These are phyloP conservation scores for Penicillium corylophilum DNA, from an alignment of 2,329 filamentous ascomycete genomes.

Conservation along the genomic window DNA sequence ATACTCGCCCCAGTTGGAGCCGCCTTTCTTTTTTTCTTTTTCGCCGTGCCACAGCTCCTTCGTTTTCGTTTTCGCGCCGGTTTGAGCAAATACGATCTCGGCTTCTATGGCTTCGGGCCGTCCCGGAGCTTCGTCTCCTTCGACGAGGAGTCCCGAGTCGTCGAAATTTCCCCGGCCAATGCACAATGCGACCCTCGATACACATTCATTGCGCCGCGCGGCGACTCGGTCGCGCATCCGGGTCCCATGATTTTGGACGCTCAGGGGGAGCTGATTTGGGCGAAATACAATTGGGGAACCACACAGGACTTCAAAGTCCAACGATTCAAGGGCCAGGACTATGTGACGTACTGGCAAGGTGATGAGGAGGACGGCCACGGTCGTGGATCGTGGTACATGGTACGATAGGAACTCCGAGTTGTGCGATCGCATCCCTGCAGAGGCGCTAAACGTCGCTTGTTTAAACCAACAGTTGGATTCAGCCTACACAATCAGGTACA, in stretches of 20 bases:
- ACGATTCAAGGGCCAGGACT: constrained; percentile 44
- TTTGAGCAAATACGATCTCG: constrained; percentile 31
- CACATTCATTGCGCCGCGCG: constrained; percentile 33
- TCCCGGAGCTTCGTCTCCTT: constrained; percentile 30
- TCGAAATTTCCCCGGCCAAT: constrained; percentile 25
- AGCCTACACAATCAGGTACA: constrained; percentile 30
- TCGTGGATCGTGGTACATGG: constrained; percentile 30
- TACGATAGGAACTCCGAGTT: constrained; percentile 27
- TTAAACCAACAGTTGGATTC: constrained; percentile 23
- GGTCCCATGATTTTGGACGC: constrained; percentile 43
- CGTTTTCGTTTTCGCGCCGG: constrained; percentile 18
- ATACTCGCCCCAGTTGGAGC: constrained; percentile 5
- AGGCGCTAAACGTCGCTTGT: constrained; percentile 2
- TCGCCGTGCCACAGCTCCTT: constrained; percentile 16
- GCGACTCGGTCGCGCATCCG: constrained; percentile 33
- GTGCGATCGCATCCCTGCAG: not conserved
- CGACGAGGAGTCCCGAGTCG: constrained; percentile 26
- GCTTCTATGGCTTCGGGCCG: constrained; percentile 32
- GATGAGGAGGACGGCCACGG: constrained; percentile 49
- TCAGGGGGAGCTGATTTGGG: constrained; percentile 30
- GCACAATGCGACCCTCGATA: constrained; percentile 30
- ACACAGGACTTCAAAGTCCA: constrained; percentile 51
- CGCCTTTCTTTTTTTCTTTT: constrained; percentile 12
- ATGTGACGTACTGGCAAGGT: constrained; percentile 52
- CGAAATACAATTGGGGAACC: constrained; percentile 34